Evolutionary conservation across 768 basidiomycete species (phyloP), one percentile per base, ranked within the genome.

Genomic region (Leucocoprinus leucothites): DNA sequence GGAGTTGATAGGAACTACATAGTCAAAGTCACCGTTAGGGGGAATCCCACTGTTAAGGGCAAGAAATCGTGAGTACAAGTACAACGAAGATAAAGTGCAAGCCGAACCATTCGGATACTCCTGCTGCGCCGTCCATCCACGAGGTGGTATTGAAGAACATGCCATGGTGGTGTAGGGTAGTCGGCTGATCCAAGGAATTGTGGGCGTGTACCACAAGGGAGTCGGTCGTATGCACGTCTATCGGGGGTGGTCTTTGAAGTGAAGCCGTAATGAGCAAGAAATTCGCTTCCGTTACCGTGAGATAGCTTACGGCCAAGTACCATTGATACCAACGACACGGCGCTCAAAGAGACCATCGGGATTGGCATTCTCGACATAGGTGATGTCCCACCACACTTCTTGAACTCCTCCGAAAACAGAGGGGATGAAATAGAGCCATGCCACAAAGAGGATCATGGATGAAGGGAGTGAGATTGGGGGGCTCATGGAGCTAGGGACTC

Each of bases 301-400:
- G 14, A 50, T 48, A 18, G 76, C 92, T 67, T 69, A 94, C 87
- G 95, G 95, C 96, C 95, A 98, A 4, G 90, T 88, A 18, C 85
- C 83, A 65, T 98, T 98, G 48, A 97, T 84, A 51, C 94, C 94
- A 48, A 97, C 82, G 48, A 84, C 93, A 8, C 85, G 76, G 46
- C 95, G 85, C 11, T 82, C 74, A 49, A 73, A 81, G 49, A 94
- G 81, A 4, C 89, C 91, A 65, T 96, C 94, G 1, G 96, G 96
- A 69, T 86, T 91, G 44, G 81, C 88, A 57, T 84, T 70, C 24
- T 85, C 69, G 51, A 91, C 85, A 57, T 91, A 95, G 47, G 92
- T 88, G 69, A 98, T 79, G 67, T 97, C 88, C 94, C 94, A 95
- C 90, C 90, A 92, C 13, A 83, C 54, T 62, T 92, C 90, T 1